Evolutionary conservation across 768 basidiomycete species (phyloP).

Genomic region (Trametes elegans): DNA sequence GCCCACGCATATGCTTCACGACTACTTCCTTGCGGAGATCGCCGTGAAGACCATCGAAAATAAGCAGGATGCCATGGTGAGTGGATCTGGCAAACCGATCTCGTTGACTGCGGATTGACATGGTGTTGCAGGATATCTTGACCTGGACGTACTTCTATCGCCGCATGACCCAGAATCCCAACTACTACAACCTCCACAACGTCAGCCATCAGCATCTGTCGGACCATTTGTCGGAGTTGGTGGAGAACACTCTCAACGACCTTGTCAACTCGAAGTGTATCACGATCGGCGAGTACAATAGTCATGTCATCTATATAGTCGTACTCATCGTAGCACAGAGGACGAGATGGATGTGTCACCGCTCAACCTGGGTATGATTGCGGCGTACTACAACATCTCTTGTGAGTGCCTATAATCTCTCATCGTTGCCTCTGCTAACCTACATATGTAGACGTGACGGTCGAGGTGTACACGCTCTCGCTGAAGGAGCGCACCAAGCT

Average conservation of each 20-base stretch:
- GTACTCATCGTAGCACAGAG: slow-evolving; percentile 41
- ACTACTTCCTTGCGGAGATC: slow-evolving; percentile 98
- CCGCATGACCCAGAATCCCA: slow-evolving; percentile 96
- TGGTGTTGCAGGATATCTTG: slow-evolving; percentile 70
- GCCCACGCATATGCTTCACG: slow-evolving; percentile 86
- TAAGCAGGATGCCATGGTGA: slow-evolving; percentile 94
- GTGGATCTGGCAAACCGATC: slow-evolving; percentile 13
- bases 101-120: background rate
- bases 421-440: background rate
- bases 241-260: slow-evolving; percentile 90
- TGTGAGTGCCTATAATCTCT: slow-evolving; percentile 48
- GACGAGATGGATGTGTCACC: slow-evolving; percentile 93
- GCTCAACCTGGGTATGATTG: slow-evolving; percentile 98
- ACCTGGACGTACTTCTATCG: slow-evolving; percentile 99
- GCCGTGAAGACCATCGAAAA: slow-evolving; percentile 99
- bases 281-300: slow-evolving; percentile 59
- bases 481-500: slow-evolving; percentile 96
- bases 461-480: slow-evolving; percentile 95
- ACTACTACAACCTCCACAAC: slow-evolving; percentile 92
- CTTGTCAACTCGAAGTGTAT: slow-evolving; percentile 96
- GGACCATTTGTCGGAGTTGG: slow-evolving; percentile 93
- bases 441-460: slow-evolving; percentile 73
- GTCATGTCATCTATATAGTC: background rate
- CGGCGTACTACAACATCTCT: slow-evolving; percentile 93
- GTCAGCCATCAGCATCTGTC: slow-evolving; percentile 95